These are phyloP conservation scores for Xerocomus spinulosus DNA, from an alignment of 768 basidiomycete genomes.

Conservation along the genomic window DNA sequence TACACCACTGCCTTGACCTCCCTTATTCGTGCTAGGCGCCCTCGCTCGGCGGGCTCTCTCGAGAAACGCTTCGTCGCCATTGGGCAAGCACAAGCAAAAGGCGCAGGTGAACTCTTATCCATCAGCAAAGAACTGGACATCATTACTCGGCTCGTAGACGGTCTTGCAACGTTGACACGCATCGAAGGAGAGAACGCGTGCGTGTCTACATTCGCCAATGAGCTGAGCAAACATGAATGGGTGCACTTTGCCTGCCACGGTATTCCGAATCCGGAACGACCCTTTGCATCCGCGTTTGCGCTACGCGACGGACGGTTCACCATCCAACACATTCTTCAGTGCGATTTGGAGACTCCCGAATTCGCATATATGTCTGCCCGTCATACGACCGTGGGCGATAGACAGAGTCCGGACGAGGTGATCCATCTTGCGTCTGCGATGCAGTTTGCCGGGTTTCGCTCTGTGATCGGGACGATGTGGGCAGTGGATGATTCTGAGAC, in stretches of 20 bases:
- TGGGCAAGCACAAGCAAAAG: not conserved
- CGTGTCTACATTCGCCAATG: not conserved
- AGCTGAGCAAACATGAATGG: not conserved
- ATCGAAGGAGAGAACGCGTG: not conserved
- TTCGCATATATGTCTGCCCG: conserved; percentile 11
- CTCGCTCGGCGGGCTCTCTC: not conserved
- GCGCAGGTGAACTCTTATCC: not conserved
- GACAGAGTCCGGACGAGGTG: not conserved
- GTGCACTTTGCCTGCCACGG: conserved; percentile 25
- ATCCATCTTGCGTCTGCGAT: not conserved
- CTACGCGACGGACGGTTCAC: not conserved
- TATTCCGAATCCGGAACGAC: not conserved
- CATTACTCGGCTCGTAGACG: not conserved
- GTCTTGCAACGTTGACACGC: not conserved
- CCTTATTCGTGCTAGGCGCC: conserved; percentile 2
- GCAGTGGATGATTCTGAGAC: not conserved
- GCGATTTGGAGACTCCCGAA: conserved; percentile 3
- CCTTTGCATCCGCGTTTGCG: conserved; percentile 9
- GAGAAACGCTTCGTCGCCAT: conserved; percentile 3
- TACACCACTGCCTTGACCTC: conserved; percentile 11
- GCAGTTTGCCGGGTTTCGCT: not conserved
- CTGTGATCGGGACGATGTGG: not conserved
- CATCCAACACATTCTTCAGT: not conserved
- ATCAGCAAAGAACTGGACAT: not conserved
- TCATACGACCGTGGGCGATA: not conserved